Conservation (phyloP, 2,329 filamentous ascomycete species). For the Fusarium sp. region DNA sequence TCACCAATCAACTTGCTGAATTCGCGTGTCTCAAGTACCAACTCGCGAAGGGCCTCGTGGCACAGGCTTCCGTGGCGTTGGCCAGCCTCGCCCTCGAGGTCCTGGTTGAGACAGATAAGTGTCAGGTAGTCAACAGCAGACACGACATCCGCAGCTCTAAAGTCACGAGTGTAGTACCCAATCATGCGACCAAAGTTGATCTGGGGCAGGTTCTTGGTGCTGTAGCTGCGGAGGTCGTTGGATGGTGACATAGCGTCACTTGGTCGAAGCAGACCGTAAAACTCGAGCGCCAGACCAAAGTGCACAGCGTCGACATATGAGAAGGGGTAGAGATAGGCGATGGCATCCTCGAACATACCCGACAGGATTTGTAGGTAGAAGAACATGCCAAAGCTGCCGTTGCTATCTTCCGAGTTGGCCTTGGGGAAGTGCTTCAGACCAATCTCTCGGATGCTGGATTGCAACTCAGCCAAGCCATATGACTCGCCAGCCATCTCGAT, state of each 20-base stretch:
- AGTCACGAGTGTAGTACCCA: conserved; percentile 95
- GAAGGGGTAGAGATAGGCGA: conserved; percentile 91
- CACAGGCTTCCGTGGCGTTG: conserved; percentile 83
- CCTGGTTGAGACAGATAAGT: conserved; percentile 90
- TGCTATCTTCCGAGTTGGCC: conserved; percentile 76
- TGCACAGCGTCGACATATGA: conserved; percentile 94
- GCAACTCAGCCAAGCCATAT: conserved; percentile 74
- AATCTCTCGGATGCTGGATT: conserved; percentile 85
- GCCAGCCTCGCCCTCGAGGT: conserved; percentile 79
- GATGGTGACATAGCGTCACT: conserved; percentile 81
- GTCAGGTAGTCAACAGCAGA: conserved; percentile 94
- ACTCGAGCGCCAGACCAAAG: conserved; percentile 89
- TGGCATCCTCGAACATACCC: conserved; percentile 93
- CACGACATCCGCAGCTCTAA: conserved; percentile 88
- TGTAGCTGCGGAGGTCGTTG: conserved; percentile 75
- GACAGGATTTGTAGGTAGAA: conserved; percentile 92
- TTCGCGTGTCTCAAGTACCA: conserved; percentile 95
- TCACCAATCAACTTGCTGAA: conserved; percentile 95
- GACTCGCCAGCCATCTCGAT: conserved; percentile 74
- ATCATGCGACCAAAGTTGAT: conserved; percentile 95
- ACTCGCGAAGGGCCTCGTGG: conserved; percentile 90
- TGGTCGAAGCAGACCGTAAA: conserved; percentile 89
- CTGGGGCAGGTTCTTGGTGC: conserved; percentile 77
- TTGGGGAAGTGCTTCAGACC: conserved; percentile 92
- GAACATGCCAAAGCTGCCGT: conserved; percentile 85